Base-by-base conservation (phyloP, 192 early-diverging fungal genomes). In the Entomortierella chlamydospora region DNA sequence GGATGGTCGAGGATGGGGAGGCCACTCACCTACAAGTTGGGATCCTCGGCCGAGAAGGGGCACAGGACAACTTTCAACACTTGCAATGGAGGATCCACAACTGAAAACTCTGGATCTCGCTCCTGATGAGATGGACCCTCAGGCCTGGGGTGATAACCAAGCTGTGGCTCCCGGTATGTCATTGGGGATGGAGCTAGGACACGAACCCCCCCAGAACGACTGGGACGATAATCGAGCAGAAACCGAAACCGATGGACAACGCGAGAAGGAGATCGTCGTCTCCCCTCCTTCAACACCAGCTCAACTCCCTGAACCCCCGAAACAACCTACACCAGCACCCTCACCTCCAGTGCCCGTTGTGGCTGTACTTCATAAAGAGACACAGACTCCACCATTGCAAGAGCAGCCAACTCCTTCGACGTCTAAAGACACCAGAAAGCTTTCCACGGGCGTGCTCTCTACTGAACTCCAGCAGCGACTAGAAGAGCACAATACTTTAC, bases 401-500 rank as follows among this genome's bases (percentile, higher is more conserved):
- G 51, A 53, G 17, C 49, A 55, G 33, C 58, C 31, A 10, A 52
- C 30, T 2, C 33, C 49, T 31, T 37, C 72, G 1, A 56, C 30
- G 39, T 54, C 55, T 34, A 63, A 73, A 47, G 69, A 61, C 4
- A 37, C 55, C 5, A 45, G 54, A 11, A 72, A 58, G 47, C 22
- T 51, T 8, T 57, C 70, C 7, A 41, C 52, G 4, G 25, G 26
- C 26, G 12, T 52, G 13, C 54, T 51, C 29, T 50, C 73, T 2
- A 23, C 54, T 8, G 73, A 78, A 31, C 61, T 78, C 0, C 73
- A 78, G 17, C 73, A 78, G 45, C 66, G 73, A 51, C 56, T 78
- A 29, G 73, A 78, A 28, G 73, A 78, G 17, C 73, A 78, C 25
- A 78, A 58, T 13, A 64, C 51, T 29, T 43, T 68, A 22, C 73